These are phyloP conservation scores for Leptodontidium sp. DNA, from an alignment of 2,329 filamentous ascomycete species.

Conservation along the genomic window DNA sequence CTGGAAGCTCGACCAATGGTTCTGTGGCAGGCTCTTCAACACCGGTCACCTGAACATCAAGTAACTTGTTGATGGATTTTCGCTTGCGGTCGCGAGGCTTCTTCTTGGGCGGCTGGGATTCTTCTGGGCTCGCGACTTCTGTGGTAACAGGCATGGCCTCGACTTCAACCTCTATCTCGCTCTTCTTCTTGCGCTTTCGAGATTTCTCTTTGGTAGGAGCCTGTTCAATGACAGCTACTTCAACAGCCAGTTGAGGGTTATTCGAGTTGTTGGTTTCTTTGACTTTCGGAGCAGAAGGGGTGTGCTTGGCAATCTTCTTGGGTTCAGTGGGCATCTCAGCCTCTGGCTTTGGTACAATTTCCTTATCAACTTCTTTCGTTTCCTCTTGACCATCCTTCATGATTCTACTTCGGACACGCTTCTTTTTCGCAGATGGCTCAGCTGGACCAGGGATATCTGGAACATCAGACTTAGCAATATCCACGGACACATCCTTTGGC, in stretches of 20 bases:
- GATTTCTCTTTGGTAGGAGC: conserved; percentile 1
- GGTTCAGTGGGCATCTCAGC: background rate
- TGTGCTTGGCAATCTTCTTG: background rate
- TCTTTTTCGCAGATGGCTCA: conserved; percentile 21
- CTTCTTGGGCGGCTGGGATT: conserved; percentile 17
- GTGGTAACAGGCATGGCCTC: background rate
- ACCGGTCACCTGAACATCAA: background rate
- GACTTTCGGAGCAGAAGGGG: background rate
- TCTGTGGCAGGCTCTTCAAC: conserved; percentile 11
- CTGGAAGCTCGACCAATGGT: conserved; percentile 26
- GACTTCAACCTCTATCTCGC: background rate
- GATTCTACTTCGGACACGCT: conserved; percentile 21
- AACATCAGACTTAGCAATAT: background rate
- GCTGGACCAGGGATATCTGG: background rate
- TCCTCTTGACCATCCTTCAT: background rate
- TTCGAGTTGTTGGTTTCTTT: background rate
- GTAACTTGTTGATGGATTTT: conserved; percentile 8
- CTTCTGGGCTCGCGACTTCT: background rate
- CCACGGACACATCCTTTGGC: background rate
- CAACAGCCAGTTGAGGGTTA: background rate
- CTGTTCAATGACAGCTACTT: background rate
- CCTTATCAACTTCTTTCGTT: background rate
- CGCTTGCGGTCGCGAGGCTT: conserved; percentile 4
- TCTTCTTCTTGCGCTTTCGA: conserved; percentile 13
- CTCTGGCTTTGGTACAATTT: background rate